Evolutionary conservation across 2,329 filamentous ascomycete genomes (phyloP).

Genomic region (Botryotinia narcissicola): DNA sequence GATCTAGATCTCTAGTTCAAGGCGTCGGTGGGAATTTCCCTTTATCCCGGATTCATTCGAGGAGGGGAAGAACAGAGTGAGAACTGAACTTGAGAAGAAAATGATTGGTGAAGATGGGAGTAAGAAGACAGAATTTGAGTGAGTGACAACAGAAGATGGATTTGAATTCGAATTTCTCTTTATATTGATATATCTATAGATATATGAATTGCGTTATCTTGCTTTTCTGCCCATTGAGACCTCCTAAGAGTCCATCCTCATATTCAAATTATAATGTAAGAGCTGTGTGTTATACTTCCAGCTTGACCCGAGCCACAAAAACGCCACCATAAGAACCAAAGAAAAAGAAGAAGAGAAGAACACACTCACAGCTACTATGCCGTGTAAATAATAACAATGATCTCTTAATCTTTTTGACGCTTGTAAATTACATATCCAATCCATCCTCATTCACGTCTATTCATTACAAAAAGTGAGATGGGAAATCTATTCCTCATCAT

Average conservation of each 20-base stretch:
- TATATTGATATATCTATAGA: neutral
- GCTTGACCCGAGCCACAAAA: neutral
- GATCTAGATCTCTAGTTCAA: neutral
- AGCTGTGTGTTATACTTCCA: neutral
- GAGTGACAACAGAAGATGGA: neutral
- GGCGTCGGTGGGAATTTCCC: neutral
- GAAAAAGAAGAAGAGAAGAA: neutral
- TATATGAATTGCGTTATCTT: neutral
- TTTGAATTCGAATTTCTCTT: neutral
- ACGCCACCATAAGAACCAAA: neutral
- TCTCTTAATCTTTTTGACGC: constrained; percentile 2
- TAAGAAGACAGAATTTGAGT: neutral
- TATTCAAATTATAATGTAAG: neutral
- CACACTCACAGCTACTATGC: neutral
- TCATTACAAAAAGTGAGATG: neutral
- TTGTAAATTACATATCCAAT: constrained; percentile 15
- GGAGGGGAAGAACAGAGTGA: too few species aligned
- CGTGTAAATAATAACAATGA: neutral
- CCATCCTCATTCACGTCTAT: neutral
- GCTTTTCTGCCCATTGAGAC: neutral
- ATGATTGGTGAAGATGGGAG: neutral
- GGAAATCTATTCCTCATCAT: constrained; percentile 26
- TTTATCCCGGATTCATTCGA: neutral
- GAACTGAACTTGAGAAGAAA: neutral
- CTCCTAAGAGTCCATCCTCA: too few species aligned